A percentile compares a stretch with the other conserved stretches of the same genome.
Evolutionary conservation across 495 filamentous ascomycete genomes (phyloP).

Genomic region (Podospora tetraspora): DNA sequence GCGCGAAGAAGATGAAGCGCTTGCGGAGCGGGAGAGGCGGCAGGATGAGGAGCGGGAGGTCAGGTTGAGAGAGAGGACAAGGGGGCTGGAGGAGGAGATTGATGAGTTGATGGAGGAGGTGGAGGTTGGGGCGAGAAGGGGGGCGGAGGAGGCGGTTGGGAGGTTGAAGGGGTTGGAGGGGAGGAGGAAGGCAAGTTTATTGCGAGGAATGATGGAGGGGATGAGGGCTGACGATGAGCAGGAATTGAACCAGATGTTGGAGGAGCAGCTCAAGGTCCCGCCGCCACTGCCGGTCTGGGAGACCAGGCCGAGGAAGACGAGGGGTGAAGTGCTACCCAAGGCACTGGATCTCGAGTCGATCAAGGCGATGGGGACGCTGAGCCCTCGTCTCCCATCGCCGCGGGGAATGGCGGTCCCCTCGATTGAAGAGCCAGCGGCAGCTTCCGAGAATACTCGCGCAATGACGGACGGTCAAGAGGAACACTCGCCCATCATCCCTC

Average conservation of each 20-base stretch:
- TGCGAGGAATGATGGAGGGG: no score
- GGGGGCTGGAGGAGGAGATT: constrained; percentile 28
- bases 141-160: constrained; percentile 22
- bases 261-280: background rate
- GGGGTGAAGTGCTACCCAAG: background rate
- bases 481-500: background rate
- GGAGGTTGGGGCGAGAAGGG: constrained; percentile 26
- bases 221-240: background rate
- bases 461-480: background rate
- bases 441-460: background rate
- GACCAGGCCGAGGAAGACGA: background rate
- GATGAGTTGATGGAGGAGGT: constrained; percentile 25
- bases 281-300: background rate
- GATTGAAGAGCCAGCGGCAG: background rate
- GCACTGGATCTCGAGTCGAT: background rate
- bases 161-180: constrained; percentile 30
- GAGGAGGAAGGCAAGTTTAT: constrained; percentile 25
- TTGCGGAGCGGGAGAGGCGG: constrained; percentile 13
- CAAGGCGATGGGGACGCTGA: background rate
- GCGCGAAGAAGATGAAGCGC: constrained; percentile 28
- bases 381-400: background rate
- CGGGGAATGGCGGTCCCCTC: background rate
- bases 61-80: constrained; percentile 18
- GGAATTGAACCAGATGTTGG: background rate
- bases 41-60: constrained; percentile 25